A percentile compares a stretch with the other conserved stretches of the same genome.
These are phyloP conservation scores for Auriscalpium microsporum DNA, from an alignment of 768 basidiomycete species.

Conservation along the genomic window DNA sequence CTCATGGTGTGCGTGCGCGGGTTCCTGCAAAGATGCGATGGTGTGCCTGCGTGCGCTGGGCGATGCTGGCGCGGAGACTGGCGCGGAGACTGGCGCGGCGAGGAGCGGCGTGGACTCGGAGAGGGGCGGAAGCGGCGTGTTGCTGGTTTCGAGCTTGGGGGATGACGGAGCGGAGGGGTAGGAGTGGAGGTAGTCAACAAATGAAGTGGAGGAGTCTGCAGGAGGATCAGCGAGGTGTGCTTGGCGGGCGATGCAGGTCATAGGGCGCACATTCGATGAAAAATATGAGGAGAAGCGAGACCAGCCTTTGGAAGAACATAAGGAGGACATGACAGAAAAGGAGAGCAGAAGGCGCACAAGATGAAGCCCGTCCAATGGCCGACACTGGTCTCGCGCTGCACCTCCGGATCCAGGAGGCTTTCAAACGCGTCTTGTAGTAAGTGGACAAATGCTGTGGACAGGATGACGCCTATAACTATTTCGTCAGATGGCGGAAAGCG, in stretches of 20 bases:
- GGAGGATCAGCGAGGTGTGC: not conserved
- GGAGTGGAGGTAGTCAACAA: constrained; percentile 62
- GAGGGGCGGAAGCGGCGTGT: not conserved
- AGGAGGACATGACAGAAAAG: not conserved
- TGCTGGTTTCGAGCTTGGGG: constrained; percentile 8
- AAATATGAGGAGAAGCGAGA: constrained; percentile 64
- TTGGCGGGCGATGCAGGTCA: not conserved
- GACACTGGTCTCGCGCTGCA: constrained; percentile 35
- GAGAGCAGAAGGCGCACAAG: constrained; percentile 43
- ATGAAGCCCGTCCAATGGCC: constrained; percentile 61
- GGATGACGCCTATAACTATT: constrained; percentile 52
- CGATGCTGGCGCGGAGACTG: not conserved
- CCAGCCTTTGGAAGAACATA: constrained; percentile 32
- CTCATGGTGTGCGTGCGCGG: not conserved
- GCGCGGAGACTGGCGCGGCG: not conserved
- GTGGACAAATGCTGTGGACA: constrained; percentile 79
- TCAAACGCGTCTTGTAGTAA: constrained; percentile 71
- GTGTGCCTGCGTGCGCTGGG: not conserved
- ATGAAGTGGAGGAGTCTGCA: constrained; percentile 65
- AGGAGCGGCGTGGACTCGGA: constrained; percentile 8
- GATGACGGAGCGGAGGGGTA: constrained; percentile 37
- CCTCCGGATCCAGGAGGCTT: constrained; percentile 38
- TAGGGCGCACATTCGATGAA: constrained; percentile 63
- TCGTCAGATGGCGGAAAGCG: not conserved
- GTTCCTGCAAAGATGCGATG: not conserved